These are phyloP conservation scores for Russula olivacea DNA, from an alignment of 768 basidiomycete species.

Conservation along the genomic window DNA sequence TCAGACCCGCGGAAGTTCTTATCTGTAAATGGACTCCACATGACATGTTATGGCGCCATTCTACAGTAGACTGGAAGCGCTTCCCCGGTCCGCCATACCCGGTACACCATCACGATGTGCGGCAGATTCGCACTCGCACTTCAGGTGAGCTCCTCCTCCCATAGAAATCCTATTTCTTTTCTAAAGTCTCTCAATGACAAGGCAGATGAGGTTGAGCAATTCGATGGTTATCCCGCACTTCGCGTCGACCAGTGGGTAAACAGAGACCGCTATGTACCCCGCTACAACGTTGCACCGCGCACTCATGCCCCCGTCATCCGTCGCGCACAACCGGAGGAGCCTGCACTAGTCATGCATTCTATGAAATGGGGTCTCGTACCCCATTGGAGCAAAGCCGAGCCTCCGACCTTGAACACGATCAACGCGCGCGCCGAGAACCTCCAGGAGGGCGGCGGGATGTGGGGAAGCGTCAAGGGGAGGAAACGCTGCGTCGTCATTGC, in stretches of 20 bases:
- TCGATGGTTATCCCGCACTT: constrained; percentile 41
- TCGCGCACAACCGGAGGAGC: constrained; percentile 30
- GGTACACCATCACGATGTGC: constrained; percentile 43
- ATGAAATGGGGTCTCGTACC: constrained; percentile 92
- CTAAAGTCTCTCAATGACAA: neutral
- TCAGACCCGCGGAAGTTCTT: too few relatives aligned
- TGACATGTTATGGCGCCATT: neutral
- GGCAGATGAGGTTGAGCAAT: constrained; percentile 29
- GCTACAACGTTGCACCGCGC: constrained; percentile 84
- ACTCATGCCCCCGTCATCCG: constrained; percentile 69
- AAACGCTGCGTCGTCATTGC: constrained; percentile 83
- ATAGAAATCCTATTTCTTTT: neutral
- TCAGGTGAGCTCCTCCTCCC: constrained; percentile 32
- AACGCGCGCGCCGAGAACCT: constrained; percentile 88
- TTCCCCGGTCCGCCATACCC: neutral
- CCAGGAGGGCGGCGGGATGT: constrained; percentile 70
- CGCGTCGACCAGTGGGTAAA: constrained; percentile 54
- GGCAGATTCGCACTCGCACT: constrained; percentile 56
- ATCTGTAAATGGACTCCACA: too few relatives aligned
- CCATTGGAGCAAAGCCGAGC: constrained; percentile 75
- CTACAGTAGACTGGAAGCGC: too few relatives aligned
- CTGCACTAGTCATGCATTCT: constrained; percentile 57
- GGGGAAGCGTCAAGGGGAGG: constrained; percentile 73
- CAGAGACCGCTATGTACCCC: constrained; percentile 48
- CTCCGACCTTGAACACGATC: constrained; percentile 70